Conservation (phyloP, 73 alveolate genomes). For the Paraurostyla sp. region DNA sequence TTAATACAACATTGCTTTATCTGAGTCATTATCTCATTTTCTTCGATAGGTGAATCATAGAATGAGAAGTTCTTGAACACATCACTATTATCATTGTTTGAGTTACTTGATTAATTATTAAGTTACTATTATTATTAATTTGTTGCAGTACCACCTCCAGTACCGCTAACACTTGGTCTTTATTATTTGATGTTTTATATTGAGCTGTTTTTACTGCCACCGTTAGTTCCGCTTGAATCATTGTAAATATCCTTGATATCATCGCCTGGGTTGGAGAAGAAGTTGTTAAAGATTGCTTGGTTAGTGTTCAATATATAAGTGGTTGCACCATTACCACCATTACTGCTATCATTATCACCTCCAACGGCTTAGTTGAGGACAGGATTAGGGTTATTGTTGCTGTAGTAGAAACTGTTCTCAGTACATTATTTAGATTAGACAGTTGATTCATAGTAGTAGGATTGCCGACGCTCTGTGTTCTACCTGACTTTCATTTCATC, state of each 20-base stretch:
- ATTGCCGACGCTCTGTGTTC: conserved; percentile 33
- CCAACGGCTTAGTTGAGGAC: background rate
- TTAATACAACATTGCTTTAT: conserved; percentile 44
- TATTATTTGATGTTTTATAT: conserved; percentile 28
- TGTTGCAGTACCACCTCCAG: no score
- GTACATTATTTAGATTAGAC: conserved; percentile 24
- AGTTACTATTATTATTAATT: background rate
- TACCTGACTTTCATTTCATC: conserved; percentile 40
- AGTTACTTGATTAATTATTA: conserved; percentile 1
- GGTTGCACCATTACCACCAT: conserved; percentile 38
- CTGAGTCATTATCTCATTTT: conserved; percentile 22
- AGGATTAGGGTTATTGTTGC: conserved; percentile 41
- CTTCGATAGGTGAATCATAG: conserved; percentile 54
- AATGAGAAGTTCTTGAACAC: conserved; percentile 46
- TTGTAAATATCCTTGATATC: conserved; percentile 56
- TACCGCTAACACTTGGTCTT: no score
- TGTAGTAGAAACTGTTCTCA: conserved; percentile 15
- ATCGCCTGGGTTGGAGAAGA: conserved; percentile 55
- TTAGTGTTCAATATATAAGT: background rate
- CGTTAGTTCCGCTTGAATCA: conserved; percentile 53
- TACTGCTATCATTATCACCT: conserved; percentile 37
- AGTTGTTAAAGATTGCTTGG: conserved; percentile 33
- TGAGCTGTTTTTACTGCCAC: conserved; percentile 26
- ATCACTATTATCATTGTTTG: conserved; percentile 44
- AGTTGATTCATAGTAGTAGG: conserved; percentile 65